Percentiles rank a stretch among this genome's conserved stretches.
Conservation (phyloP, 2,329 filamentous ascomycete species). For the Sporothrix pallida region DNA sequence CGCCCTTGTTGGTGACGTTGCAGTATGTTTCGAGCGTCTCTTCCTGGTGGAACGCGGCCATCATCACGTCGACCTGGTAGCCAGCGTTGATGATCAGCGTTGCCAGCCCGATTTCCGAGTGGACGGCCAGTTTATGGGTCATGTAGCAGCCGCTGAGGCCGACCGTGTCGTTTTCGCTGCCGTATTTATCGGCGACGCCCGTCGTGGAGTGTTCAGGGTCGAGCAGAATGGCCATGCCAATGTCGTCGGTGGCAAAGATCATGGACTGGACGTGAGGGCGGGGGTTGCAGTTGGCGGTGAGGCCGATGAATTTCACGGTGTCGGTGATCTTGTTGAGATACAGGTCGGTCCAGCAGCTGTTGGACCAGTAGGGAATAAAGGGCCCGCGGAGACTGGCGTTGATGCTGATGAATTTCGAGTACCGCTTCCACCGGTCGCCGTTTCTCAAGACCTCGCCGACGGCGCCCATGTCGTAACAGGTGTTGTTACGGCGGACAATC, state of each 20-base stretch:
- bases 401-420: conserved; percentile 47
- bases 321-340: conserved; percentile 45
- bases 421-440: conserved; percentile 45
- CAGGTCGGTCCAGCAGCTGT: conserved; percentile 48
- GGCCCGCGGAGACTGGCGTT: conserved; percentile 48
- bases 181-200: conserved; percentile 39
- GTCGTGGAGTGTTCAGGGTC: conserved; percentile 44
- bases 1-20: conserved; percentile 37
- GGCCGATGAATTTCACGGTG: conserved; percentile 47
- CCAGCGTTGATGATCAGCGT: conserved; percentile 42
- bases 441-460: conserved; percentile 46
- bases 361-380: conserved; percentile 47
- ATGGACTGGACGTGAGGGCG: conserved; percentile 48
- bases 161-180: conserved; percentile 40
- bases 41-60: conserved; percentile 43
- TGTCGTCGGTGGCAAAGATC: conserved; percentile 48
- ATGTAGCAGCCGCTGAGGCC: conserved; percentile 44
- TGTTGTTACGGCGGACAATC: conserved; percentile 43
- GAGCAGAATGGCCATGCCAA: conserved; percentile 48
- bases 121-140: conserved; percentile 41
- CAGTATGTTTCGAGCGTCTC: conserved; percentile 36
- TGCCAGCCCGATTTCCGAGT: conserved; percentile 46
- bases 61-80: conserved; percentile 46
- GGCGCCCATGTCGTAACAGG: conserved; percentile 48
- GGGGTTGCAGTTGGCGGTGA: conserved; percentile 47